phyloP scores from a whole-genome alignment of 2,329 filamentous ascomycete species.

The Geosmithia putterillii region DNA sequence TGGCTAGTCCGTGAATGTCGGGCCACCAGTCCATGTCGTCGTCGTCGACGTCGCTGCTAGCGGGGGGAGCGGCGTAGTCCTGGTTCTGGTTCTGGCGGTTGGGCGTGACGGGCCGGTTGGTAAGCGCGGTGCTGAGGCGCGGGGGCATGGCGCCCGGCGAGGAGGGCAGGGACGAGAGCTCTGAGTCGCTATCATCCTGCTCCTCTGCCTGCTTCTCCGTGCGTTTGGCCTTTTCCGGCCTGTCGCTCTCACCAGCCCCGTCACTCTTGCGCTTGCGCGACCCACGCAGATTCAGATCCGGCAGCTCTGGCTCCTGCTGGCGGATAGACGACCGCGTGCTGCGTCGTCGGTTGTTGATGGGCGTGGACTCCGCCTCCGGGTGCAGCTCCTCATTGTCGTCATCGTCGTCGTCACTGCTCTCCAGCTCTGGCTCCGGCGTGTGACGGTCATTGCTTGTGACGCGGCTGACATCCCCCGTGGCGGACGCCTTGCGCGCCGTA shows the following conservation, averaged over 20 bases:
- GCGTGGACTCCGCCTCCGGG: slow-evolving; percentile 59
- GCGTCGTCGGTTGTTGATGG: slow-evolving; percentile 34
- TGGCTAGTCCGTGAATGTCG: slow-evolving; percentile 36
- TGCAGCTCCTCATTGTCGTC: slow-evolving; percentile 40
- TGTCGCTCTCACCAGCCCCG: slow-evolving; percentile 25
- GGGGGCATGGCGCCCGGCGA: slow-evolving; percentile 16
- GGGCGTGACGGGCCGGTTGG: slow-evolving; percentile 26
- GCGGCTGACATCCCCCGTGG: not conserved
- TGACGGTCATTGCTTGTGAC: slow-evolving; percentile 3
- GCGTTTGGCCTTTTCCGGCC: slow-evolving; percentile 21
- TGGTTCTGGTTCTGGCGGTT: slow-evolving; percentile 17
- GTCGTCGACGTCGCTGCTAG: slow-evolving; percentile 36
- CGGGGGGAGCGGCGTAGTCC: slow-evolving; percentile 40
- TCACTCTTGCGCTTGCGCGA: slow-evolving; percentile 46
- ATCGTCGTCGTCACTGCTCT: slow-evolving; percentile 31
- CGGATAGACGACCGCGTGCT: slow-evolving; percentile 24
- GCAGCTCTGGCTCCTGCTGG: slow-evolving; percentile 10
- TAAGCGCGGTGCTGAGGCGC: slow-evolving; percentile 2
- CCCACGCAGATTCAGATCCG: slow-evolving; percentile 16
- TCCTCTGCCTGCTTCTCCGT: slow-evolving; percentile 10
- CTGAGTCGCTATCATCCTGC: slow-evolving; percentile 20
- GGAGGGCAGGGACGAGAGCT: slow-evolving; percentile 15
- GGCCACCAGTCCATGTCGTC: slow-evolving; percentile 33
- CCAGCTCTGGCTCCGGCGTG: slow-evolving; percentile 20
- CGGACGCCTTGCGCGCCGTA: slow-evolving; percentile 29